Evolutionary conservation across 2,329 filamentous ascomycete species (phyloP).

Genomic region (Trichophyton benhamiae): DNA sequence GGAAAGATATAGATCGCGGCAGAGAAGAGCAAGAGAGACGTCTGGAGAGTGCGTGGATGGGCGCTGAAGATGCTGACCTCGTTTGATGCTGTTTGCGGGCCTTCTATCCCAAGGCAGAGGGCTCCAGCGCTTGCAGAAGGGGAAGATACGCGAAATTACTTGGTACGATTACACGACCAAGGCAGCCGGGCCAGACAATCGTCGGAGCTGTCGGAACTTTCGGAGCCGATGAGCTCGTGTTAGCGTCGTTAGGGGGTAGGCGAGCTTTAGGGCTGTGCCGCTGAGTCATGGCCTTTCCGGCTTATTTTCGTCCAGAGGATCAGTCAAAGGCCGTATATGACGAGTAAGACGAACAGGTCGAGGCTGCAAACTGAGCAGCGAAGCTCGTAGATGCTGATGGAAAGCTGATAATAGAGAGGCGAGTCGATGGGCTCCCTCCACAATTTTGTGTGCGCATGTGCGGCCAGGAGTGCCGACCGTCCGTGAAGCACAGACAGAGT

Average conservation of each 20-base stretch:
- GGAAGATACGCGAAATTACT: neutral
- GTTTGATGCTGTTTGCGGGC: neutral
- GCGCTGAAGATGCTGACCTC: neutral
- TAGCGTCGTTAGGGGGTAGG: neutral
- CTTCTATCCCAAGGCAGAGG: neutral
- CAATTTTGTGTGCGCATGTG: too few relatives aligned
- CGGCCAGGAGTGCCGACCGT: too few relatives aligned
- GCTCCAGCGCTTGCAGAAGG: neutral
- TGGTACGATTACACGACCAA: neutral
- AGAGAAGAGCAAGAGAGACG: neutral
- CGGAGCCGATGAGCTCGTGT: constrained; percentile 1
- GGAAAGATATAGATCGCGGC: neutral
- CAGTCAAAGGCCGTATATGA: neutral
- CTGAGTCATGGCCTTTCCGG: neutral
- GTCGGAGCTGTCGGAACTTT: neutral
- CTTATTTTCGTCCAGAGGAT: constrained; percentile 1
- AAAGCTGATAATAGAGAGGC: neutral
- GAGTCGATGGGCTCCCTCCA: neutral
- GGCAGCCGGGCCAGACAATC: neutral
- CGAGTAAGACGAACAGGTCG: neutral
- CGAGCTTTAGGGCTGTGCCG: neutral
- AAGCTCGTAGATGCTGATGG: neutral
- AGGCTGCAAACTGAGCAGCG: neutral
- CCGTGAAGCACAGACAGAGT: neutral
- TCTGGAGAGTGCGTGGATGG: neutral